These are phyloP conservation scores for Simplicillium sp. DNA, from an alignment of 2,329 filamentous ascomycete species.

Conservation along the genomic window DNA sequence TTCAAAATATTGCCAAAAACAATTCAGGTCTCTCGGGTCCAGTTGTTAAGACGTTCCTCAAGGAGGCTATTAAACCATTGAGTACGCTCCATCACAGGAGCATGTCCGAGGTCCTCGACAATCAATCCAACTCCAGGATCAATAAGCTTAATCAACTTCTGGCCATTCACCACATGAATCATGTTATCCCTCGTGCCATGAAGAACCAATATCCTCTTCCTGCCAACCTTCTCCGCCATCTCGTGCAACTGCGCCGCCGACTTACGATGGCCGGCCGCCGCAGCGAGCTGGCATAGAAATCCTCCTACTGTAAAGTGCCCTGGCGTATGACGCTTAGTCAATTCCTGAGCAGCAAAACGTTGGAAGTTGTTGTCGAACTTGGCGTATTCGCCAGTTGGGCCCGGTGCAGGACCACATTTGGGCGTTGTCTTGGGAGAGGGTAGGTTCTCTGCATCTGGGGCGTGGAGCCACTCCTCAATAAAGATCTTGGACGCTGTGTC, in stretches of 20 bases:
- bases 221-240: slow-evolving; percentile 60
- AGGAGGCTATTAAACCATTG: slow-evolving; percentile 59
- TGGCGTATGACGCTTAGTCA: slow-evolving; percentile 58
- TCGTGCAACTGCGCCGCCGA: slow-evolving; percentile 50
- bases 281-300: slow-evolving; percentile 69
- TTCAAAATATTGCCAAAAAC: too few species aligned
- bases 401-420: slow-evolving; percentile 18
- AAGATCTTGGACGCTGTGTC: slow-evolving; percentile 61
- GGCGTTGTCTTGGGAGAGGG: slow-evolving; percentile 34
- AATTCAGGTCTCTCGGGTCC: slow-evolving; percentile 24
- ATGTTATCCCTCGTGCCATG: slow-evolving; percentile 73
- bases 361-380: slow-evolving; percentile 69
- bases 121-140: slow-evolving; percentile 51
- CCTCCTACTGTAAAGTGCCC: slow-evolving; percentile 54
- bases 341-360: slow-evolving; percentile 71
- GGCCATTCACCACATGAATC: slow-evolving; percentile 62
- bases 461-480: slow-evolving; percentile 48
- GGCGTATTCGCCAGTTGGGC: slow-evolving; percentile 24
- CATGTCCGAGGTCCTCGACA: slow-evolving; percentile 67
- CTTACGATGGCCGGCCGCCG: slow-evolving; percentile 75
- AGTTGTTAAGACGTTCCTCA: slow-evolving; percentile 43
- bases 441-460: slow-evolving; percentile 48
- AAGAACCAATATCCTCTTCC: slow-evolving; percentile 65
- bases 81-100: slow-evolving; percentile 61
- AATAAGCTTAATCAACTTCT: slow-evolving; percentile 57